Base-by-base conservation (phyloP, 2,329 filamentous ascomycete genomes). In the Curvularia spicifera region DNA sequence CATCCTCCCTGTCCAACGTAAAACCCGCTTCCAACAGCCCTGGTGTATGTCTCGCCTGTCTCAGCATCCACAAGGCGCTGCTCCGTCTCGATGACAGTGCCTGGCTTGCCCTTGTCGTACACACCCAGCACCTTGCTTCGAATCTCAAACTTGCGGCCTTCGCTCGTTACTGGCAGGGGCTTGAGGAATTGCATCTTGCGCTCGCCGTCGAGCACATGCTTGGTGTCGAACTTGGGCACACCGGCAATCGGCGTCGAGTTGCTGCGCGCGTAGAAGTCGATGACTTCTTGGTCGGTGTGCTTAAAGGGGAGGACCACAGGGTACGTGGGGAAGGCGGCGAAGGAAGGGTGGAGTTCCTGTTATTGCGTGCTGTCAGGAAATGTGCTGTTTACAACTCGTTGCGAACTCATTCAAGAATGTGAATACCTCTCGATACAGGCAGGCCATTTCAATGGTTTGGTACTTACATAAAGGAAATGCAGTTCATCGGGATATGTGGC, bases 271-370 rank as follows among this genome's bases (percentile, higher is more conserved):
- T 94, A 94, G 80, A 96, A 96, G 81, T 95, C 91, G 68, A 92
- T 84, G 51, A 93, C 89, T 71, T 96, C 92, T 69, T 88, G 85
- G 51, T 86, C 82, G 58, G 85, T 86, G 68, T 87, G 85, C 79
- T 96, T 96, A 85, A 96, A 96, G 40, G 90, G 87, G 43, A 96
- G 87, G 71, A 95, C 86, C 65, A 94, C 84, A 20, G 91, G 87
- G 77, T 96, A 96, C 43, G 93, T 96, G 18, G 93, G 93, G 78
- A 97, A 97, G 69, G 91, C 90, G 61, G 89, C 80, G 76, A 97
- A 97, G 57, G 90, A 84, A 45, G 93, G 91, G 76, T 97, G 89
- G 51, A 96, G 85, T 80, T 97, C 93, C 91, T 94, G 65, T 0
- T 22, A 22, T n/a, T 29, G 29, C 29, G 29, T 31, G 18, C 1